Evolutionary conservation across 768 basidiomycete species (phyloP).

Genomic region (Boletus sp.): DNA sequence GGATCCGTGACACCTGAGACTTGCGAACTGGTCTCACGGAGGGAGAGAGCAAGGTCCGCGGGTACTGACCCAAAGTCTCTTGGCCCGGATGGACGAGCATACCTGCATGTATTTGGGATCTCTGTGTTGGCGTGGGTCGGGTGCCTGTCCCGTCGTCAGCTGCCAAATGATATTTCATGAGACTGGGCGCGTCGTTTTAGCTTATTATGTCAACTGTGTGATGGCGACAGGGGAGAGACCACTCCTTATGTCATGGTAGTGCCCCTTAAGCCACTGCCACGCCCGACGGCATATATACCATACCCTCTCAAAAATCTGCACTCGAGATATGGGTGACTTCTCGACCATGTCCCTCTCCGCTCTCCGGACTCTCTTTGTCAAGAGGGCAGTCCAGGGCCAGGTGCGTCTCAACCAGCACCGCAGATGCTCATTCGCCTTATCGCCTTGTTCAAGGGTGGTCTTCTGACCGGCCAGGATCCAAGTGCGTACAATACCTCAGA

Average conservation of each 20-base stretch:
- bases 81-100: too few relatives aligned
- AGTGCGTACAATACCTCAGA: conserved; percentile 54
- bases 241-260: neutral
- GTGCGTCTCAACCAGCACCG: conserved; percentile 10
- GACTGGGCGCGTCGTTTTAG: too few relatives aligned
- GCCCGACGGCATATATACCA: neutral
- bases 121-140: too few relatives aligned
- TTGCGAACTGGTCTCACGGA: neutral
- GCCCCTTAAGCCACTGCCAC: neutral
- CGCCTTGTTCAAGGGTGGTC: conserved; percentile 55
- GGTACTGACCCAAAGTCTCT: too few relatives aligned
- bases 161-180: too few relatives aligned
- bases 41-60: too few relatives aligned
- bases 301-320: neutral
- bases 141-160: too few relatives aligned
- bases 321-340: conserved; percentile 34
- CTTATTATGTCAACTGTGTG: too few relatives aligned
- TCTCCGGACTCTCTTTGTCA: conserved; percentile 10
- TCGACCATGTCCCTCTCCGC: conserved; percentile 40
- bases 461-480: conserved; percentile 78
- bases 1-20: neutral
- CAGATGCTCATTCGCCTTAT: neutral
- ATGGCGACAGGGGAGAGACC: too few relatives aligned
- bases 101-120: too few relatives aligned
- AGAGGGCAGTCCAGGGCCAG: conserved; percentile 28